Evolutionary conservation across 192 early-diverging fungal species (phyloP), one percentile per base, ranked within the genome.

Genomic region (Linderina pennispora): DNA sequence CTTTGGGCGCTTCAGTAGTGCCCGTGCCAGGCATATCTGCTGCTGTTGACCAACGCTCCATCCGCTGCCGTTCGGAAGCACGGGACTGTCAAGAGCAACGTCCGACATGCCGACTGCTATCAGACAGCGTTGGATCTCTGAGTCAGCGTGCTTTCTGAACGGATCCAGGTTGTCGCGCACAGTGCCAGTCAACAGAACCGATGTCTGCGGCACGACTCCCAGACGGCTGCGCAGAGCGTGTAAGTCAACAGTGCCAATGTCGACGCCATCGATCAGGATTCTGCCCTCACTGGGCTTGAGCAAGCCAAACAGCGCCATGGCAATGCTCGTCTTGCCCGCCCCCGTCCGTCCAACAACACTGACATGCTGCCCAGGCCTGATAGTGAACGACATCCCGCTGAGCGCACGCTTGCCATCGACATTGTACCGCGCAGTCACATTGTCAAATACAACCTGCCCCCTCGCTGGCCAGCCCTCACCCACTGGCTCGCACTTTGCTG

Each of bases 131-230:
- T 74, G 82, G 13, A 94, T 76, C 43, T 87, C 83, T 14, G 67
- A 75, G 50, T 89, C 86, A 2, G 55, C 55, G 21, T 66, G 58
- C 6, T 48, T 39, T 40, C 67, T 53, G 49, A 85, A 81, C 3
- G 94, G 94, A 59, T 95, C 92, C 19, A 96, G 59, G 66, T 97
- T 97, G 33, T 75, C 83, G 20, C 88, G 82, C 21, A 95, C 77
- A 0, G 90, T 85, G 4, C 86, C 77, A 0, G 70, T 54, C 21
- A 91, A 78, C 14, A 89, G 40, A 2, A 78, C 77, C 2, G 91
- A 79, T 13, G 90, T 84, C 53, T 97, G 94, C 8, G 94, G 92
- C 40, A 97, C 96, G 23, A 97, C 85, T 4, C 84, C 77, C 49
- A 97, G 68, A 50, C 66, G 79, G 14, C 89, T 65, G 14, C 93